Conservation (phyloP, 306 rosid genomes). For the Luffa acutangula region DNA sequence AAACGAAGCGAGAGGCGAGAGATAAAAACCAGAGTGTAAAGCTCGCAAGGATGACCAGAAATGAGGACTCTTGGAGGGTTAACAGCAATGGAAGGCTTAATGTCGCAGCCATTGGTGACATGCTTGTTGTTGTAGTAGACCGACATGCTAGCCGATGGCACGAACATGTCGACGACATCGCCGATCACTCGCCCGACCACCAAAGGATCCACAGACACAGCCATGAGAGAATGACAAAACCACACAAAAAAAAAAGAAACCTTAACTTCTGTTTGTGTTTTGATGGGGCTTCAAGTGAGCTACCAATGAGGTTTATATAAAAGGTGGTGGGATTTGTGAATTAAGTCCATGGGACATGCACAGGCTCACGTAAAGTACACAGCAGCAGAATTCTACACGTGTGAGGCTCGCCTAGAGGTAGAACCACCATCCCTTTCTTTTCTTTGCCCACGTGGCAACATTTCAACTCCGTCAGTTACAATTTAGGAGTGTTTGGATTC, state of each 20-base stretch:
- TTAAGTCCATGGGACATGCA: conserved; percentile 34
- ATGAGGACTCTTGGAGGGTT: conserved; percentile 53
- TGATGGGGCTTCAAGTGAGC: background rate
- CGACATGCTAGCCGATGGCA: conserved; percentile 49
- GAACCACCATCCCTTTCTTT: conserved; percentile 14
- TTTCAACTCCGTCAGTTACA: conserved; percentile 10
- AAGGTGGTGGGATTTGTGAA: conserved; percentile 4
- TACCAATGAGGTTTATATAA: no score
- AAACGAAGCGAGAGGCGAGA: background rate
- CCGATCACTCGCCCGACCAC: conserved; percentile 84
- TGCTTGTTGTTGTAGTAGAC: conserved; percentile 63
- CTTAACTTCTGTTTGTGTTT: background rate
- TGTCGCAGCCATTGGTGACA: conserved; percentile 74
- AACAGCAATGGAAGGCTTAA: conserved; percentile 58
- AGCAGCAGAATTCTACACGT: conserved; percentile 27
- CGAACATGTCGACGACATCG: conserved; percentile 79
- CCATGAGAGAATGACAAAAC: conserved; percentile 11
- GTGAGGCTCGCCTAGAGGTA: conserved; percentile 2
- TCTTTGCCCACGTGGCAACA: background rate
- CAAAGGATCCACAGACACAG: conserved; percentile 67
- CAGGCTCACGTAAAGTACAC: conserved; percentile 22
- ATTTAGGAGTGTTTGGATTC: no score
- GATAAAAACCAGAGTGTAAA: conserved; percentile 55
- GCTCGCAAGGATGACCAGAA: conserved; percentile 34
- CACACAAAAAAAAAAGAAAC: background rate